Conservation (phyloP, 768 basidiomycete genomes). For the Brasilioporus rufonigricans region DNA sequence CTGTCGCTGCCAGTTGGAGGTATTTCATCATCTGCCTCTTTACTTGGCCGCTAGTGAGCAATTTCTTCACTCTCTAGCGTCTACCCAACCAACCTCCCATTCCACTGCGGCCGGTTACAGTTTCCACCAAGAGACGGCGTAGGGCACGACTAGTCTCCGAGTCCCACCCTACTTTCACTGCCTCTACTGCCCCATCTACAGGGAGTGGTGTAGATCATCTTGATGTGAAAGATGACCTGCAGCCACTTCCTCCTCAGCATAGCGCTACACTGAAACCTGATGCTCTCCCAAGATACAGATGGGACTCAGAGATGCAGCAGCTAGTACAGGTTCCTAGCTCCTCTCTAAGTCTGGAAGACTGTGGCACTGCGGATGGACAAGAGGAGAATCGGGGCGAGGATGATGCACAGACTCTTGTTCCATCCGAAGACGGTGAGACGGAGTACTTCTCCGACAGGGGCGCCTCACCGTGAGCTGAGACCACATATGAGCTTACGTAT, state of each 20-base stretch:
- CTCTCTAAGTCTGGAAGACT: background rate
- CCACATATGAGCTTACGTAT: background rate
- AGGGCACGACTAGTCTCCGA: background rate
- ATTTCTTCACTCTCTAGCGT: constrained; percentile 15
- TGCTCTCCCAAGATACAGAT: constrained; percentile 9
- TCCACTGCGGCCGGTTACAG: constrained; percentile 4
- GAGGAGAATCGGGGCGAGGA: constrained; percentile 7
- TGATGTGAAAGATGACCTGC: background rate
- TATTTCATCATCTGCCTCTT: background rate
- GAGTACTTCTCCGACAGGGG: background rate
- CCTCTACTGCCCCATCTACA: too few species aligned
- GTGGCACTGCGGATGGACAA: background rate
- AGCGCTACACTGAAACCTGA: background rate
- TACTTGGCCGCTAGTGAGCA: background rate
- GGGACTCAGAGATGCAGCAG: background rate
- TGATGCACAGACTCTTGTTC: constrained; percentile 12
- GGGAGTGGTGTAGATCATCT: background rate
- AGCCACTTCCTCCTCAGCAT: background rate
- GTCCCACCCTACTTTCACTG: background rate
- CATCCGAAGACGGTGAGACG: constrained; percentile 10
- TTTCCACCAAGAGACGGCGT: background rate
- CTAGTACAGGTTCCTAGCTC: background rate
- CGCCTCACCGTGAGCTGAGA: background rate
- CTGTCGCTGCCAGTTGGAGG: constrained; percentile 30
- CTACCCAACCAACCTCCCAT: constrained; percentile 26